phyloP scores from a whole-genome alignment of 2,329 filamentous ascomycete genomes.

The Aspergillus alliaceus region DNA sequence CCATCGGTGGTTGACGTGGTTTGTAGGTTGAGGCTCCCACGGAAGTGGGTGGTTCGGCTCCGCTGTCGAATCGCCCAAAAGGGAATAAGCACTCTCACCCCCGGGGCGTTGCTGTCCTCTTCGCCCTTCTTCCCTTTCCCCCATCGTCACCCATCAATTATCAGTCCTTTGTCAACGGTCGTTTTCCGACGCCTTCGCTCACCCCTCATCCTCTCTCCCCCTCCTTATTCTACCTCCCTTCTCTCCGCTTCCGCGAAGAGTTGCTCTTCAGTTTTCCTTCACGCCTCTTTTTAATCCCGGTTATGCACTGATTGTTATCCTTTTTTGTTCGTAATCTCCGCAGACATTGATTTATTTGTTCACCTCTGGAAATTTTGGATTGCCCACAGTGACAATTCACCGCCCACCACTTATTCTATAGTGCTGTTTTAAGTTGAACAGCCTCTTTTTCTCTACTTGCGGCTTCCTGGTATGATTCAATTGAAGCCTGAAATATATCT shows the following conservation, averaged over 20 bases:
- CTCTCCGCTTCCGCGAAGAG: conserved; percentile 5
- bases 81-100: conserved; percentile 8
- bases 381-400: neutral
- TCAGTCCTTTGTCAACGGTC: neutral
- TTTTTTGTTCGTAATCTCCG: conserved; percentile 18
- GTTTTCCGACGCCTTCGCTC: conserved; percentile 2
- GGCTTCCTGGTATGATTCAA: neutral
- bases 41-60: conserved; percentile 4
- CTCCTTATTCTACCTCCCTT: conserved; percentile 7
- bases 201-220: conserved; percentile 3
- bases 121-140: conserved; percentile 7
- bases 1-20: too few relatives aligned
- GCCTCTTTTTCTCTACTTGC: neutral
- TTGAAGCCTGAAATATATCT: neutral
- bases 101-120: conserved; percentile 19
- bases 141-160: neutral
- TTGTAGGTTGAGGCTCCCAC: neutral
- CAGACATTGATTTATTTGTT: conserved; percentile 18
- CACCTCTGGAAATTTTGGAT: neutral
- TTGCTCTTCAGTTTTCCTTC: conserved; percentile 9
- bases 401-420: neutral
- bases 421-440: neutral
- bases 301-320: conserved; percentile 19
- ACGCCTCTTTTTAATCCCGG: conserved; percentile 16
- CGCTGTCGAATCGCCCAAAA: conserved; percentile 12